Percentiles rank a stretch among this genome's conserved stretches.
Evolutionary conservation across 768 basidiomycete species (phyloP).

Genomic region (Suillus subaureus): DNA sequence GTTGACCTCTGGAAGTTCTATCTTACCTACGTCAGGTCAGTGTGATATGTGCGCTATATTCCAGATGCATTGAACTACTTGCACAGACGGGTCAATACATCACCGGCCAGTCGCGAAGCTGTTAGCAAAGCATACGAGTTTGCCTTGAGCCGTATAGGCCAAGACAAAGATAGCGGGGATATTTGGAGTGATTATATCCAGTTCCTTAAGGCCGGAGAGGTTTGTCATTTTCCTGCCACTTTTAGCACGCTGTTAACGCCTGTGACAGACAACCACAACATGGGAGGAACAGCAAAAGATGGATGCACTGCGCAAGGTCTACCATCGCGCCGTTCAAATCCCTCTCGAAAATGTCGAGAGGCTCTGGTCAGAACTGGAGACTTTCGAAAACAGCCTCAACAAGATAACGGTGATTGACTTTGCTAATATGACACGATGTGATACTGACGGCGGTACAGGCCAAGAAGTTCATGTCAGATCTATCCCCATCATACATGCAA

Average conservation of each 20-base stretch:
- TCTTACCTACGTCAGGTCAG: slow-evolving; percentile 87
- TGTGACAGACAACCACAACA: slow-evolving; percentile 64
- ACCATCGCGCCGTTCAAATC: slow-evolving; percentile 92
- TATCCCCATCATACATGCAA: slow-evolving; percentile 94
- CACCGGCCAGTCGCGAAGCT: slow-evolving; percentile 68
- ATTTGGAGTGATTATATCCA: slow-evolving; percentile 96
- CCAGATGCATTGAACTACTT: slow-evolving; percentile 16
- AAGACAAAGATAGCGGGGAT: slow-evolving; percentile 88
- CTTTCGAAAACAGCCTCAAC: slow-evolving; percentile 88
- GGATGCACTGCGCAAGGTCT: slow-evolving; percentile 88
- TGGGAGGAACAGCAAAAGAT: slow-evolving; percentile 98
- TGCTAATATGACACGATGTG: not conserved
- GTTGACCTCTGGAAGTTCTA: slow-evolving; percentile 95
- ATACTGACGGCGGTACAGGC: slow-evolving; percentile 51
- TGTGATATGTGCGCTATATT: slow-evolving; percentile 23
- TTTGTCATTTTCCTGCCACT: slow-evolving; percentile 35
- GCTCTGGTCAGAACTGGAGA: slow-evolving; percentile 92
- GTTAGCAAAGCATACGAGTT: slow-evolving; percentile 93
- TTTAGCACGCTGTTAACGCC: slow-evolving; percentile 10
- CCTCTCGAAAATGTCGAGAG: slow-evolving; percentile 92
- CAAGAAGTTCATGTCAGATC: slow-evolving; percentile 93
- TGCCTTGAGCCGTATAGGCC: slow-evolving; percentile 84
- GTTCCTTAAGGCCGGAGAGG: slow-evolving; percentile 81
- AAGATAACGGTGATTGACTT: slow-evolving; percentile 67
- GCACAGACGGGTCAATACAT: slow-evolving; percentile 67